Conservation (phyloP, 129 eudicot species). For the Helichrysum umbraculigerum region DNA sequence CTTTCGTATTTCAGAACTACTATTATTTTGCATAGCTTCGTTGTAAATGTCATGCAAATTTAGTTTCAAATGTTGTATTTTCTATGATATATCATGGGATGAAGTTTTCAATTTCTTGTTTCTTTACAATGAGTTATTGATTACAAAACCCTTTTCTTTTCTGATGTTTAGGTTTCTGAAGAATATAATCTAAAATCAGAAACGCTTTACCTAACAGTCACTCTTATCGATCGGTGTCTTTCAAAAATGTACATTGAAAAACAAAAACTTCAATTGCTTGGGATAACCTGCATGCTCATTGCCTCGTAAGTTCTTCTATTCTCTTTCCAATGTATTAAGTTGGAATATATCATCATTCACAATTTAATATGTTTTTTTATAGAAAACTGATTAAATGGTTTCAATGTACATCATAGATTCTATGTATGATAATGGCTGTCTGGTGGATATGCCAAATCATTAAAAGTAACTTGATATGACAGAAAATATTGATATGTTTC, state of each 20-base stretch:
- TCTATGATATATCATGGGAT: background rate
- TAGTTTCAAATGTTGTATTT: background rate
- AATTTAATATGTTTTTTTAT: background rate
- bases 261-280: constrained; percentile 87
- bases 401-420: background rate
- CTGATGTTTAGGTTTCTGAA: constrained; percentile 68
- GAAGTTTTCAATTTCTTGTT: constrained; percentile 2
- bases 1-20: background rate
- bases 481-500: background rate
- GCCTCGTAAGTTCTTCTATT: constrained; percentile 80
- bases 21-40: background rate
- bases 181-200: constrained; percentile 81
- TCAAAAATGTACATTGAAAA: constrained; percentile 69
- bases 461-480: background rate
- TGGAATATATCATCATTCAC: constrained; percentile 12
- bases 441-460: background rate
- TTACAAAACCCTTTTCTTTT: background rate
- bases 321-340: background rate
- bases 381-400: background rate
- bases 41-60: constrained; percentile 5
- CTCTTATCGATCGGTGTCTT: constrained; percentile 85
- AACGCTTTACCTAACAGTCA: constrained; percentile 84
- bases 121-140: constrained; percentile 4
- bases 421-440: background rate
- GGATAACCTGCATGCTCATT: constrained; percentile 97